Percentiles rank a stretch among this genome's conserved stretches.
phyloP scores from a whole-genome alignment of 768 basidiomycete species.

The Podaxis rugospora region DNA sequence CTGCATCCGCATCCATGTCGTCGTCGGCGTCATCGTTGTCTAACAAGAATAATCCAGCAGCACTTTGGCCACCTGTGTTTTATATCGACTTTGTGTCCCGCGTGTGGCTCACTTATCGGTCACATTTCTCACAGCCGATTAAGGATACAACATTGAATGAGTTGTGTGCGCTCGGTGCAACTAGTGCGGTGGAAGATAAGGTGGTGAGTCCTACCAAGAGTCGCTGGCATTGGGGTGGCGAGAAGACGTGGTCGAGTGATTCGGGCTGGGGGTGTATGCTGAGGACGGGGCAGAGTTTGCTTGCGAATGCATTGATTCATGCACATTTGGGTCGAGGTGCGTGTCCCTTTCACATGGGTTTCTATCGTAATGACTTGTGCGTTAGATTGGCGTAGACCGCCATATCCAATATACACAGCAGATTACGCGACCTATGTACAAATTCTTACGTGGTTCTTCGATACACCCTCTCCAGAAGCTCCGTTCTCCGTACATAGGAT shows the following conservation, averaged over 20 bases:
- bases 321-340: slow-evolving; percentile 58
- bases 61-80: slow-evolving; percentile 76
- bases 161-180: slow-evolving; percentile 19
- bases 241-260: slow-evolving; percentile 60
- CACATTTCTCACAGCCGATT: slow-evolving; percentile 74
- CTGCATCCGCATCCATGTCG: slow-evolving; percentile 2
- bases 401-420: slow-evolving; percentile 49
- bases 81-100: slow-evolving; percentile 86
- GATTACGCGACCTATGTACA: slow-evolving; percentile 86
- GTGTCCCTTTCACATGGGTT: slow-evolving; percentile 17
- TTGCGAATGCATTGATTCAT: slow-evolving; percentile 37
- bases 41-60: slow-evolving; percentile 30
- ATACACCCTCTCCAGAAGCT: slow-evolving; percentile 75
- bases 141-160: slow-evolving; percentile 48
- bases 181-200: slow-evolving; percentile 23
- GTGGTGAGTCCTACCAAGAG: slow-evolving; percentile 32
- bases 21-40: slow-evolving; percentile 1
- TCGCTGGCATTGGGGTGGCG: slow-evolving; percentile 66
- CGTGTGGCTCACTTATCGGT: slow-evolving; percentile 91
- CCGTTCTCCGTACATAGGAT: slow-evolving; percentile 97
- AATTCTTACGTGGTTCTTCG: slow-evolving; percentile 93
- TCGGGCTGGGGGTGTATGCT: slow-evolving; percentile 37
- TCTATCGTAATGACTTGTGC: neutral
- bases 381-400: slow-evolving; percentile 82
- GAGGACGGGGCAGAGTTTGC: slow-evolving; percentile 31